Percentiles rank a stretch among this genome's conserved stretches.
Evolutionary conservation across 169 alveolate species (phyloP).

Genomic region (Ichthyophthirius multifiliis): DNA sequence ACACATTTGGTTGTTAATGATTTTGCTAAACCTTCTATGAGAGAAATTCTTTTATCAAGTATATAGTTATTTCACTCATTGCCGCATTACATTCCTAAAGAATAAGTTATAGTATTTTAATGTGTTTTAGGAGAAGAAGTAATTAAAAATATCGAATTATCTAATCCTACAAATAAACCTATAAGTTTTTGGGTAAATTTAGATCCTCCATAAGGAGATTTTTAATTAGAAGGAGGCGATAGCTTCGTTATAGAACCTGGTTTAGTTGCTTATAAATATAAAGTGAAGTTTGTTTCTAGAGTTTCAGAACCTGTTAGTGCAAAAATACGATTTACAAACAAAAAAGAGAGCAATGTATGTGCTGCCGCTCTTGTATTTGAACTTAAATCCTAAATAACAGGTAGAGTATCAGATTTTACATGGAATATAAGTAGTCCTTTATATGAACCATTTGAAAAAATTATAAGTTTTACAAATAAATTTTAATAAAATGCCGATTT

Average conservation of each 20-base stretch:
- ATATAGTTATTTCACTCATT: constrained; percentile 80
- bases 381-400: constrained; percentile 72
- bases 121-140: constrained; percentile 86
- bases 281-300: constrained; percentile 81
- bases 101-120: constrained; percentile 77
- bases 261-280: constrained; percentile 73
- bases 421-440: constrained; percentile 67
- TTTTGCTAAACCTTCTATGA: constrained; percentile 70
- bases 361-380: constrained; percentile 91
- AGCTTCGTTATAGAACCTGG: constrained; percentile 76
- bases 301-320: constrained; percentile 80
- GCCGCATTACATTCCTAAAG: constrained; percentile 91
- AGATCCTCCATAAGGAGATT: constrained; percentile 77
- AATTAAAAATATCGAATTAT: constrained; percentile 83
- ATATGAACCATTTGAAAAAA: constrained; percentile 81
- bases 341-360: constrained; percentile 64
- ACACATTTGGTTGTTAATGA: constrained; percentile 63
- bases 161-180: constrained; percentile 84
- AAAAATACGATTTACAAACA: constrained; percentile 83
- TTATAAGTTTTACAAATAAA: constrained; percentile 49
- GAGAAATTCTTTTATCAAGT: constrained; percentile 83
- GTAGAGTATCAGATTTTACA: constrained; percentile 70
- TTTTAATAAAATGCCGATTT: constrained; percentile 72
- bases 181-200: constrained; percentile 79
- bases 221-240: constrained; percentile 59